Evolutionary conservation across 257 asterid genomes (phyloP).

Genomic region (Ilex asprella): DNA sequence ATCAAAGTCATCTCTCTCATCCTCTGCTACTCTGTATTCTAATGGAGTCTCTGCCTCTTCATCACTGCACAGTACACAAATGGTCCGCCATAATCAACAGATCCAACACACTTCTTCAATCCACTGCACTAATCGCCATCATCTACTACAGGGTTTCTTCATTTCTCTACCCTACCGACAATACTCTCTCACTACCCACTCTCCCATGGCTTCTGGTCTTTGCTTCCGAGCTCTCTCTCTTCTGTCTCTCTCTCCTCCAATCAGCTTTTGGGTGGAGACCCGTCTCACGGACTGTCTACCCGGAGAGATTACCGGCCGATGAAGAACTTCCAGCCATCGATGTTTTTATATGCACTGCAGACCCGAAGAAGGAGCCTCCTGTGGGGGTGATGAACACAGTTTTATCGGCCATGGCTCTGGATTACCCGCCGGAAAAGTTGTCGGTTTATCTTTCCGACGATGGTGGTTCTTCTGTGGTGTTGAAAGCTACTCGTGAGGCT

Average conservation of each 20-base stretch:
- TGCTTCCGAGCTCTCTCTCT: neutral
- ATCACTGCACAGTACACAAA: neutral
- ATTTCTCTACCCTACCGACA: neutral
- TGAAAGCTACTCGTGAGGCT: slow-evolving; percentile 30
- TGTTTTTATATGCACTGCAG: slow-evolving; percentile 45
- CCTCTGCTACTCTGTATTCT: too few relatives aligned
- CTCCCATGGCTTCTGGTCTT: neutral
- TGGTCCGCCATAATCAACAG: neutral
- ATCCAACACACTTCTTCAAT: neutral
- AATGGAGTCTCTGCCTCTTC: neutral
- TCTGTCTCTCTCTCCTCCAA: slow-evolving; percentile 23
- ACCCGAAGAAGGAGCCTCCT: slow-evolving; percentile 47
- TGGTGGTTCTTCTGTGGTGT: slow-evolving; percentile 35
- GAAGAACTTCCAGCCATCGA: slow-evolving; percentile 37
- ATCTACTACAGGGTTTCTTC: neutral
- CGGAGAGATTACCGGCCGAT: slow-evolving; percentile 33
- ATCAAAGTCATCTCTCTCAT: too few relatives aligned
- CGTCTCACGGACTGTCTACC: slow-evolving; percentile 19
- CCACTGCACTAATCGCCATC: neutral
- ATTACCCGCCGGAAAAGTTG: slow-evolving; percentile 47
- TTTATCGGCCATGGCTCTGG: slow-evolving; percentile 41
- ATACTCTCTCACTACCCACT: neutral
- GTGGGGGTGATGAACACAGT: slow-evolving; percentile 51
- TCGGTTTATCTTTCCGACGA: slow-evolving; percentile 48
- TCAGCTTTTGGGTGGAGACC: slow-evolving; percentile 31